Evolutionary conservation across 2,329 filamentous ascomycete species (phyloP).

Genomic region (Colletotrichum higginsianum): DNA sequence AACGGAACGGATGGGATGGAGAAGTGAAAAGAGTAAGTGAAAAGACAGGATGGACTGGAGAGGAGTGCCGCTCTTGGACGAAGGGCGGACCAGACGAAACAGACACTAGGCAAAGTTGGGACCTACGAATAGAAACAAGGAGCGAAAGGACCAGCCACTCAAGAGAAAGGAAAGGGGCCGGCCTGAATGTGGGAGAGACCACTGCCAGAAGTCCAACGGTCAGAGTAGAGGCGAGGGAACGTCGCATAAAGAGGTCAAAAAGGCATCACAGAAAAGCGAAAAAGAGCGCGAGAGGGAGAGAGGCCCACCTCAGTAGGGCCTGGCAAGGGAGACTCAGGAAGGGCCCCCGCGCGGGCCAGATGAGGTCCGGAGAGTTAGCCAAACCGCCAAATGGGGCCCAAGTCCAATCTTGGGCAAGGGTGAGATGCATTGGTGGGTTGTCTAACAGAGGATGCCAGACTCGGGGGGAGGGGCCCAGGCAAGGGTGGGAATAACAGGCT

Average conservation of each 20-base stretch:
- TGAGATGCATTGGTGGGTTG: slow-evolving; percentile 30
- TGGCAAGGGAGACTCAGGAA: slow-evolving; percentile 40
- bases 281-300: slow-evolving; percentile 20
- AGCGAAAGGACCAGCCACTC: slow-evolving; percentile 50
- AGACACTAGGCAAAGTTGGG: slow-evolving; percentile 53
- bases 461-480: slow-evolving; percentile 43
- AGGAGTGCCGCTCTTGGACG: slow-evolving; percentile 39
- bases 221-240: slow-evolving; percentile 23
- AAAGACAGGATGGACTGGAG: slow-evolving; percentile 39
- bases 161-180: slow-evolving; percentile 47
- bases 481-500: slow-evolving; percentile 38
- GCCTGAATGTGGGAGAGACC: slow-evolving; percentile 33
- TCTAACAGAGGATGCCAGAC: slow-evolving; percentile 7
- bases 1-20: slow-evolving; percentile 45
- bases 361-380: slow-evolving; percentile 49
- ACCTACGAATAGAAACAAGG: slow-evolving; percentile 53
- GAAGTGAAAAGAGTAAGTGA: slow-evolving; percentile 45
- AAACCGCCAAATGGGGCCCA: slow-evolving; percentile 47
- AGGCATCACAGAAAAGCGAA: slow-evolving; percentile 31
- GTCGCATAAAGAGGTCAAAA: slow-evolving; percentile 41
- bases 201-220: slow-evolving; percentile 25
- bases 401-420: slow-evolving; percentile 39
- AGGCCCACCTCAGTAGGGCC: slow-evolving; percentile 38
- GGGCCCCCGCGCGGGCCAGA: slow-evolving; percentile 51
- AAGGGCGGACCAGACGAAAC: slow-evolving; percentile 61